Base-by-base conservation (phyloP, 257 asterid species). In the Salvia rosmarinus region DNA sequence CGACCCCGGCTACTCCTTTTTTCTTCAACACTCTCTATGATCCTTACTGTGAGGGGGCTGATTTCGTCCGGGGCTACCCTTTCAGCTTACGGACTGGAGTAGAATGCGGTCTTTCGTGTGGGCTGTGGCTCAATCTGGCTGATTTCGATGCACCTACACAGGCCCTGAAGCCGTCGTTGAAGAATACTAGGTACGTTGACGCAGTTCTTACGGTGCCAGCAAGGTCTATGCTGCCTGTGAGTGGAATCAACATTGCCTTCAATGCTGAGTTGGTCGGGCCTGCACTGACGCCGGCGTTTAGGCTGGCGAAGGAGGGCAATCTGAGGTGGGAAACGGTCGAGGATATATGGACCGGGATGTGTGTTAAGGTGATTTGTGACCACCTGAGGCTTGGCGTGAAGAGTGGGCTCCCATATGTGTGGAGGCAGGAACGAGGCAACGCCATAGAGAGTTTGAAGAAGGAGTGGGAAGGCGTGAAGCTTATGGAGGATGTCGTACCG, bases 381-480 rank as follows among this genome's bases (percentile, higher is more conserved):
- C 98, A 93, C 69, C 64, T 93, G 76, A 80, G 81, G 61, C 78
- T 84, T 13, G 98, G 98, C 2, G 94, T 93, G 78, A 93, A 90
- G 76, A 93, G 85, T 59, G 98, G 98, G 78, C 80, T 90, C 40
- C 98, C 98, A 0, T 93, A 93, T 9, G 97, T 93, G 50, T 90
- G 94, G 95, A 87, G 98, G 75, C 84, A 87, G 49, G 96, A 93
- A 46, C 81, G 96, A 70, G 97, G 98, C 1, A 57, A 79, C 55
- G 90, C 94, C 0, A 55, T 90, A 0, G 95, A 87, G 80, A 90
- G 98, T 57, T 81, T 93, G 87, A 93, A 87, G 85, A 93, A 93
- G 71, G 98, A 93, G 74, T 93, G 98, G 98, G 94, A 88, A 68
- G 98, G 97, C n/a, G 98, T 93, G 21, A 87, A 89, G 89, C 88